phyloP scores from a whole-genome alignment of 345 rosid genomes.

The Bretschneidera sinensis region DNA sequence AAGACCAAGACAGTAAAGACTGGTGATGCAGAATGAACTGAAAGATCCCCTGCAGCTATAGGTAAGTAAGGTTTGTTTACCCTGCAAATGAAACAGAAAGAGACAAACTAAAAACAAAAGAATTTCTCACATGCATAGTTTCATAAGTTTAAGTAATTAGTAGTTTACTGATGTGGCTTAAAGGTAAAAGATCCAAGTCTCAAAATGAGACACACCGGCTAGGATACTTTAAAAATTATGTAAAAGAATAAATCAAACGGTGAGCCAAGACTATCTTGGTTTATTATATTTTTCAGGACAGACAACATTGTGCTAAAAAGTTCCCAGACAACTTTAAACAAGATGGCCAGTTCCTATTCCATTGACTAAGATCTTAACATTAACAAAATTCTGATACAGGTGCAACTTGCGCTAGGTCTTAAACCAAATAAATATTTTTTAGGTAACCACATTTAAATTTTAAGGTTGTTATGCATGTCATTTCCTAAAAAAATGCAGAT shows the following conservation, averaged over 20 bases:
- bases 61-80: constrained; percentile 98
- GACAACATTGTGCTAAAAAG: too few relatives aligned
- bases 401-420: not conserved
- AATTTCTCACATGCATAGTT: too few relatives aligned
- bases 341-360: too few relatives aligned
- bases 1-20: constrained; percentile 78
- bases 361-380: too few relatives aligned
- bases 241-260: too few relatives aligned
- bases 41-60: constrained; percentile 97
- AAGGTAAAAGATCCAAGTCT: not conserved
- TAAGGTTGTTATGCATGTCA: constrained; percentile 4
- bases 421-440: not conserved
- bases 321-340: too few relatives aligned
- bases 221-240: not conserved
- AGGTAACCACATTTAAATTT: constrained; percentile 1
- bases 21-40: constrained; percentile 82
- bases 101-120: not conserved
- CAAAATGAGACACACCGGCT: not conserved
- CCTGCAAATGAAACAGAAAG: constrained; percentile 39
- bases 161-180: not conserved
- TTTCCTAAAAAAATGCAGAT: constrained; percentile 1
- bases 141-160: too few relatives aligned
- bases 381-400: not conserved
- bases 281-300: too few relatives aligned
- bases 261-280: too few relatives aligned